Conservation (phyloP, 768 basidiomycete species). For the Mycena vitilis region DNA sequence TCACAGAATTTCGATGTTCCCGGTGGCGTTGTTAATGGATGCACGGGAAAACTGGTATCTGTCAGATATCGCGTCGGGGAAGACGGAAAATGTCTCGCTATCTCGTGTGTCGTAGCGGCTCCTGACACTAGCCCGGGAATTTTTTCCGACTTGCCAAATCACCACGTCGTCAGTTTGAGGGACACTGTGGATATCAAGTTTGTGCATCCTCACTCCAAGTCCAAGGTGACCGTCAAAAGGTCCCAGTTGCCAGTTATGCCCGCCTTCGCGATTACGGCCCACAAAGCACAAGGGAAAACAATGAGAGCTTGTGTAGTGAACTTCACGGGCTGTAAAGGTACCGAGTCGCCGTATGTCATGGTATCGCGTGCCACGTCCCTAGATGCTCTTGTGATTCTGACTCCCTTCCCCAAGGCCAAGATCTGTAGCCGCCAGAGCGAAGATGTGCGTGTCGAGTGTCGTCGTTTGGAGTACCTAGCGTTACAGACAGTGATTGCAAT, state of each 20-base stretch:
- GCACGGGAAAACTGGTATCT: background rate
- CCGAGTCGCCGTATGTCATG: conserved; percentile 10
- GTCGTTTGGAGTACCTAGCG: background rate
- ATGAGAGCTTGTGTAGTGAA: background rate
- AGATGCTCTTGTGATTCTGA: background rate
- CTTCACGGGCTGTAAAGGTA: background rate
- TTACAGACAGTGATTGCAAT: background rate
- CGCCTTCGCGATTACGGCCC: background rate
- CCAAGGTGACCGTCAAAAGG: background rate
- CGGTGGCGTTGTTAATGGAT: background rate
- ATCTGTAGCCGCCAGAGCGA: background rate
- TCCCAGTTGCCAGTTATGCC: background rate
- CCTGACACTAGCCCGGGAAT: background rate
- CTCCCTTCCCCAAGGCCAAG: background rate
- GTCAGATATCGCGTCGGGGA: background rate
- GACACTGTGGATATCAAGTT: background rate
- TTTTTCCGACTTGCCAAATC: background rate
- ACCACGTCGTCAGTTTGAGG: background rate
- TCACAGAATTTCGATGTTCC: background rate
- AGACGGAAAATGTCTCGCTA: background rate
- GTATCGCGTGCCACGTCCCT: background rate
- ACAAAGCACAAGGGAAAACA: conserved; percentile 1
- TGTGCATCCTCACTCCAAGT: background rate
- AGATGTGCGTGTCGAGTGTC: background rate
- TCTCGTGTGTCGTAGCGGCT: background rate